Conservation (phyloP, 805 yeast genomes). For the Barnettozyma californica region DNA sequence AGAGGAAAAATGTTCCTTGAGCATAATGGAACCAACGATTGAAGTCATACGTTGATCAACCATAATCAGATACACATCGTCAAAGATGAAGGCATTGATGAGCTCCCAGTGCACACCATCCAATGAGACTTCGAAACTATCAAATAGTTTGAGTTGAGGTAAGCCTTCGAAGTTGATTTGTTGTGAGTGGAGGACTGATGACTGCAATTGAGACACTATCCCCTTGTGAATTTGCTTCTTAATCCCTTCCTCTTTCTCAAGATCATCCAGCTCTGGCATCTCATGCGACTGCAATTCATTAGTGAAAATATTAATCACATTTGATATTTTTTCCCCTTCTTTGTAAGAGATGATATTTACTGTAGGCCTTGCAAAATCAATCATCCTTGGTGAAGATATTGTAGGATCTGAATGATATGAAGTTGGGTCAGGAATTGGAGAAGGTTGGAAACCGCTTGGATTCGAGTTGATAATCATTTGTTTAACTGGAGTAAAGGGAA, state of each 20-base stretch:
- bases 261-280: not conserved
- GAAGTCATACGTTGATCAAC: slow-evolving; percentile 16
- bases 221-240: slow-evolving; percentile 14
- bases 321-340: slow-evolving; percentile 9
- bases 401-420: not conserved
- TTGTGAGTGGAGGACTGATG: slow-evolving; percentile 6
- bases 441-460: slow-evolving; percentile 14
- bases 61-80: slow-evolving; percentile 25
- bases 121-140: slow-evolving; percentile 35
- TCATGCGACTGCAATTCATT: slow-evolving; percentile 11
- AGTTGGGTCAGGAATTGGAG: not conserved
- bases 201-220: slow-evolving; percentile 5
- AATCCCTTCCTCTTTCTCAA: slow-evolving; percentile 2
- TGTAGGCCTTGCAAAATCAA: slow-evolving; percentile 6
- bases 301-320: slow-evolving; percentile 19
- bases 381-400: slow-evolving; percentile 4
- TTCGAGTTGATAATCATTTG: slow-evolving; percentile 18
- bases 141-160: slow-evolving; percentile 35
- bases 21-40: slow-evolving; percentile 38
- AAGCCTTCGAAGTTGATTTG: slow-evolving; percentile 15
- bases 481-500: slow-evolving; percentile 21
- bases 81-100: slow-evolving; percentile 31
- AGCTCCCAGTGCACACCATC: slow-evolving; percentile 40
- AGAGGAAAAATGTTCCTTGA: slow-evolving; percentile 32
- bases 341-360: slow-evolving; percentile 11